Conservation (phyloP, 352 stramenopile genomes). For the Phytophthora idaei region DNA sequence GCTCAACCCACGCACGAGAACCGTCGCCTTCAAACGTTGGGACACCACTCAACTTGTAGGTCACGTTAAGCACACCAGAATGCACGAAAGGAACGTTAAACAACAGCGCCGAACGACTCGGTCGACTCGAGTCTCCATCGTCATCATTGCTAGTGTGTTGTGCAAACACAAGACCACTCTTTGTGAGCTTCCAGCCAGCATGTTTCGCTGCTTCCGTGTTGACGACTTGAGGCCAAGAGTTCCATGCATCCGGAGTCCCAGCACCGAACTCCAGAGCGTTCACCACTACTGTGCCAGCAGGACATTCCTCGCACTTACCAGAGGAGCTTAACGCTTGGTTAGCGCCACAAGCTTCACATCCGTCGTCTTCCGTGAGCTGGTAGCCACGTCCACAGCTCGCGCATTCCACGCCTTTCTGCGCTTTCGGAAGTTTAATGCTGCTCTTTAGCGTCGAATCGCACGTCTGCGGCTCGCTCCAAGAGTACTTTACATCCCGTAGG, state of each 20-base stretch:
- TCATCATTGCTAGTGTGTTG: slow-evolving; percentile 34
- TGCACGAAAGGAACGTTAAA: slow-evolving; percentile 66
- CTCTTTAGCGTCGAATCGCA: slow-evolving; percentile 54
- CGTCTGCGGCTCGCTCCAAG: slow-evolving; percentile 71
- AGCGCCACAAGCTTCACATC: slow-evolving; percentile 48
- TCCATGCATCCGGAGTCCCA: slow-evolving; percentile 62
- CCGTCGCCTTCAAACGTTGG: slow-evolving; percentile 68
- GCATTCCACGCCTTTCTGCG: slow-evolving; percentile 49
- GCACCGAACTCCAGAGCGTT: slow-evolving; percentile 59
- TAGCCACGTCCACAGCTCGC: slow-evolving; percentile 60
- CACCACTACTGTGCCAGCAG: slow-evolving; percentile 54
- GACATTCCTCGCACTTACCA: slow-evolving; percentile 48
- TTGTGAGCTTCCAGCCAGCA: slow-evolving; percentile 70
- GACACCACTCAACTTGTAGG: slow-evolving; percentile 65
- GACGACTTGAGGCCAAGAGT: slow-evolving; percentile 63
- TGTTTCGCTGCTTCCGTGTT: slow-evolving; percentile 41
- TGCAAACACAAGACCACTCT: slow-evolving; percentile 58
- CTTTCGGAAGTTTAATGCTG: slow-evolving; percentile 50
- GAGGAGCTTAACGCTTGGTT: slow-evolving; percentile 37
- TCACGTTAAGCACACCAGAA: slow-evolving; percentile 65
- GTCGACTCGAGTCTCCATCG: slow-evolving; percentile 32
- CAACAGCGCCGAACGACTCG: slow-evolving; percentile 46
- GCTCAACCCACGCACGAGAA: slow-evolving; percentile 69
- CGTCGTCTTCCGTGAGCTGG: slow-evolving; percentile 42
- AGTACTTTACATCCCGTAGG: slow-evolving; percentile 60